These are phyloP conservation scores for Solanum pennellii DNA, from an alignment of 257 asterid genomes.

Conservation along the genomic window DNA sequence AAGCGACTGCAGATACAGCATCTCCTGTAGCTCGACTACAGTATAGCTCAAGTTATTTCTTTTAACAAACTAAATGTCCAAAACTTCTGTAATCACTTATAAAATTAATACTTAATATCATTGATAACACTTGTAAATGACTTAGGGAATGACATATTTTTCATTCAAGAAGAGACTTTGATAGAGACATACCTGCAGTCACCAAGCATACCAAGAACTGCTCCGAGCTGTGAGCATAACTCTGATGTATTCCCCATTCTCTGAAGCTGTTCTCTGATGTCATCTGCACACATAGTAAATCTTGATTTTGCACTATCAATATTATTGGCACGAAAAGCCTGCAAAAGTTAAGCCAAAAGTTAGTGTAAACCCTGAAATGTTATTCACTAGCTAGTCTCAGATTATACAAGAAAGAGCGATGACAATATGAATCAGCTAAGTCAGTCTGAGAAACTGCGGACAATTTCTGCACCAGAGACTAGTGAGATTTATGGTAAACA, in stretches of 20 bases:
- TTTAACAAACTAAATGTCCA: neutral
- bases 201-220: conserved; percentile 95
- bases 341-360: conserved; percentile 1
- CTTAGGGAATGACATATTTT: neutral
- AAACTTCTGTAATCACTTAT: neutral
- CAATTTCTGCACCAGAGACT: neutral
- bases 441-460: neutral
- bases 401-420: neutral
- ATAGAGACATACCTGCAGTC: conserved; percentile 72
- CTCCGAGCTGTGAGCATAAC: conserved; percentile 93
- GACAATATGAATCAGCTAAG: neutral
- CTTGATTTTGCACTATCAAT: conserved; percentile 89
- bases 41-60: neutral
- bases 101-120: neutral
- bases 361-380: neutral
- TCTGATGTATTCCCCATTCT: conserved; percentile 67
- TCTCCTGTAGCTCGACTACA: conserved; percentile 81
- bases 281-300: conserved; percentile 73
- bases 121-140: neutral
- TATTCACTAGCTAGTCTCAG: neutral
- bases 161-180: neutral
- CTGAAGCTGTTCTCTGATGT: conserved; percentile 73
- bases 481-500: conserved; percentile 3
- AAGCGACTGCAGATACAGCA: conserved; percentile 64
- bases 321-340: conserved; percentile 96